Conservation (phyloP, 352 stramenopile species). For the Phytophthora melonis region DNA sequence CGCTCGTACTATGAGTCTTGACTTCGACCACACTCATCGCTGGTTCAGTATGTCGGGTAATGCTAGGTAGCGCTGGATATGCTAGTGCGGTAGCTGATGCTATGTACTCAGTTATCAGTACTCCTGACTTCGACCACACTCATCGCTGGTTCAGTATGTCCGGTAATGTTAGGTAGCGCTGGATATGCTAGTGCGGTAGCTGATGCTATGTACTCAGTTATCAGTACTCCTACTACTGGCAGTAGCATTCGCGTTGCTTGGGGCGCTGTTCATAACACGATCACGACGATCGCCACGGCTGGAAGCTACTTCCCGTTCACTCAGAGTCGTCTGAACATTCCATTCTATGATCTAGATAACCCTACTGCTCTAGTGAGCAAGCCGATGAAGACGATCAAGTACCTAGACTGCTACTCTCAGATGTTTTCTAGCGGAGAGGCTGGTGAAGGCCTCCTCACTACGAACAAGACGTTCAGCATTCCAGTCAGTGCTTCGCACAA, state of each 20-base stretch:
- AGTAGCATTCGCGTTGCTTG: too few species aligned
- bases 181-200: too few species aligned
- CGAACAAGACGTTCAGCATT: not conserved
- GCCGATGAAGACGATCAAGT: conserved; percentile 35
- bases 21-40: too few species aligned
- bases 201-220: too few species aligned
- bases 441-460: conserved; percentile 6
- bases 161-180: not conserved
- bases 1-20: not conserved
- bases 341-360: conserved; percentile 44
- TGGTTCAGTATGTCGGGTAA: too few species aligned
- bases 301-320: not conserved
- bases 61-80: too few species aligned
- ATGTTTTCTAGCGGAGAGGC: conserved; percentile 15
- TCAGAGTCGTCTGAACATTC: conserved; percentile 21
- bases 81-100: too few species aligned
- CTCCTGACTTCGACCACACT: too few species aligned
- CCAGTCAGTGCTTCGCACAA: not conserved
- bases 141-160: too few species aligned
- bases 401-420: too few species aligned
- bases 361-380: conserved; percentile 32
- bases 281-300: not conserved
- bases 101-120: too few species aligned
- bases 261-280: not conserved
- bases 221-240: too few species aligned